Conservation (phyloP, 805 yeast species). For the Dipodascopsis tothii region DNA sequence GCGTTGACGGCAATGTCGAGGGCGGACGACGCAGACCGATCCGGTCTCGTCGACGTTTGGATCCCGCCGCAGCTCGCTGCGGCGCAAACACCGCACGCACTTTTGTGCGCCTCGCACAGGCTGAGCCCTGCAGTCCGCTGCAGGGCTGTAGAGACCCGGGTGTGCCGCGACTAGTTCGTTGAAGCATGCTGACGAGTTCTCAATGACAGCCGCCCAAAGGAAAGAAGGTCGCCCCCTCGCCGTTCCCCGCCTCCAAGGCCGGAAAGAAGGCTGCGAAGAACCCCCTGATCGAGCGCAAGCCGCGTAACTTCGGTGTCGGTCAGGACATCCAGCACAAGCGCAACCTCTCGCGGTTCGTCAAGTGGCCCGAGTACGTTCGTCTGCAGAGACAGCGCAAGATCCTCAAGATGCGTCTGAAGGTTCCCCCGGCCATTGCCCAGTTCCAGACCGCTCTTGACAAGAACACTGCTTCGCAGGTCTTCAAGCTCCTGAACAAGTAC, state of each 20-base stretch:
- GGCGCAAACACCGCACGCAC: too few species aligned
- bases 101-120: too few species aligned
- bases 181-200: slow-evolving; percentile 24
- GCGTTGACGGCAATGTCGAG: too few species aligned
- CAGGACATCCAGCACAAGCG: slow-evolving; percentile 90
- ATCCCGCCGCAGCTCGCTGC: too few species aligned
- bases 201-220: slow-evolving; percentile 56
- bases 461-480: slow-evolving; percentile 96
- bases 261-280: slow-evolving; percentile 46
- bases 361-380: slow-evolving; percentile 98
- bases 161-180: too few species aligned
- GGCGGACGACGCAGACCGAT: too few species aligned
- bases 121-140: too few species aligned
- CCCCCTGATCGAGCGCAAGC: slow-evolving; percentile 84
- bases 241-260: slow-evolving; percentile 71
- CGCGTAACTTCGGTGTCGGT: slow-evolving; percentile 94
- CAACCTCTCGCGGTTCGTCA: slow-evolving; percentile 93
- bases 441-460: slow-evolving; percentile 94
- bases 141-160: too few species aligned
- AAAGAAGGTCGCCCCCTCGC: slow-evolving; percentile 96
- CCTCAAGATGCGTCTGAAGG: slow-evolving; percentile 91
- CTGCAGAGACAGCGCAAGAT: slow-evolving; percentile 98
- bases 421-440: slow-evolving; percentile 97
- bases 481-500: slow-evolving; percentile 97
- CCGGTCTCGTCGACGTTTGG: too few species aligned